Evolutionary conservation across 176 grass and related monocot species (phyloP), one percentile per base, ranked within the genome.

Genomic region (Oryza nivara): DNA sequence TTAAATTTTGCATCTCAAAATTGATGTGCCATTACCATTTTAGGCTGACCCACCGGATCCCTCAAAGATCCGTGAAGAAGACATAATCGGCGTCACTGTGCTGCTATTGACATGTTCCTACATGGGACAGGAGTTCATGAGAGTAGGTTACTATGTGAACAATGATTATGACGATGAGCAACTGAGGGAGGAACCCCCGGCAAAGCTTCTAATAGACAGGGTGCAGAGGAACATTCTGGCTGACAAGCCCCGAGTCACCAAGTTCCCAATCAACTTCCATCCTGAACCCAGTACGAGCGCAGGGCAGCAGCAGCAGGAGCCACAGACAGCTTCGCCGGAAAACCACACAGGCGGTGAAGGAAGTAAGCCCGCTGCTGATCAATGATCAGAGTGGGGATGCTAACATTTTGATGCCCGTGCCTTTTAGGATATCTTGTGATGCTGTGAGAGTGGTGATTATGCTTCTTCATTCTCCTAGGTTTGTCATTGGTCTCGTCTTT

Each of bases 231-330:
- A 99, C 83, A 99, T 99, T 85, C 67, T 99, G 71, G 91, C 91
- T 0, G 96, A 99, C 84, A 99, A 99, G 65, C 96, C 96, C 70
- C 93, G 96, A 3, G 93, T 99, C 83, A 99, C 96, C 66, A 99
- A 96, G 82, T 99, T 99, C 71, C 96, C 96, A 4, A 96, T 99
- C 79, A 99, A 96, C 88, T 96, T 99, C 88, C 93, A 99, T 70
- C 96, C 96, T 65, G 93, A 94, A 79, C 70, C 93, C 1, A 89
- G 70, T 60, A 92, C 94, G n/a, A 89, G 83, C 22, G n/a, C 85
- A 2, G 76, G 75, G 11, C 91, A 84, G 54, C 89, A 19, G 0
- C 90, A 89, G 41, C 92, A 92, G 71, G 90, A 90, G 14, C 88
- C 80, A 68, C 90, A 81, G 13, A 61, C 83, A 11, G 52, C 67